Evolutionary conservation across 768 basidiomycete species (phyloP), one percentile per base, ranked within the genome.

Genomic region (Collybia mongolica): DNA sequence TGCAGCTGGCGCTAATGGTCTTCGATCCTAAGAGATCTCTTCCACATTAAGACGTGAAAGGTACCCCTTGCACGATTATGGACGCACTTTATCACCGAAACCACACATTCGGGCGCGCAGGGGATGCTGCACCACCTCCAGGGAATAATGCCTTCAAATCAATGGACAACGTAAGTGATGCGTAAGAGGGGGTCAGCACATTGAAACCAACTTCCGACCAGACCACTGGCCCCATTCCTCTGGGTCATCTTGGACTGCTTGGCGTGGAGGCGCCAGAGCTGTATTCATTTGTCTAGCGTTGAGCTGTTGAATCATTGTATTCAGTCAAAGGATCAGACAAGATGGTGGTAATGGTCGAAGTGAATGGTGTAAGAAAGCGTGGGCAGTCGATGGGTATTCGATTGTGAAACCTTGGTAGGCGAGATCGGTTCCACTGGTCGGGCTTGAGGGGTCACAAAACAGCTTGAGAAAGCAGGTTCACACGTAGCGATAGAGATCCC

Each of bases 71-170:
- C 22, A 17, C 2, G 55, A 48, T 44, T 43, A 19, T 45, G 35
- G 47, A 57, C 63, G 52, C 58, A 93, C 93, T 77, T 95, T 96
- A 75, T 97, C 93, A 39, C 94, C 94, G 67, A 96, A 95, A 9
- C 95, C 95, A 65, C 94, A 96, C 86, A 95, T 95, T 56, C 94
- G 82, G 43, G 94, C 95, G 38, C 94, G 83, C 41, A 90, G 68
- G 36, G 95, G 94, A 59, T 95, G 83, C 65, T 97, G 95, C 2
- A 90, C 80, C 59, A 95, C 81, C 56, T 91, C 86, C 37, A 96
- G 78, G 12, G 85, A 82, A 67, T 95, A 95, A 64, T 88, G 76
- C 63, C 91, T 93, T 60, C 2, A 17, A 40, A 12, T 46, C 1
- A 23, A 46, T 29, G 11, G 6, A 49, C 11, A 56, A 56, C 9